phyloP scores from a whole-genome alignment of 2,329 filamentous ascomycete species.

The Raffaelea arxii region DNA sequence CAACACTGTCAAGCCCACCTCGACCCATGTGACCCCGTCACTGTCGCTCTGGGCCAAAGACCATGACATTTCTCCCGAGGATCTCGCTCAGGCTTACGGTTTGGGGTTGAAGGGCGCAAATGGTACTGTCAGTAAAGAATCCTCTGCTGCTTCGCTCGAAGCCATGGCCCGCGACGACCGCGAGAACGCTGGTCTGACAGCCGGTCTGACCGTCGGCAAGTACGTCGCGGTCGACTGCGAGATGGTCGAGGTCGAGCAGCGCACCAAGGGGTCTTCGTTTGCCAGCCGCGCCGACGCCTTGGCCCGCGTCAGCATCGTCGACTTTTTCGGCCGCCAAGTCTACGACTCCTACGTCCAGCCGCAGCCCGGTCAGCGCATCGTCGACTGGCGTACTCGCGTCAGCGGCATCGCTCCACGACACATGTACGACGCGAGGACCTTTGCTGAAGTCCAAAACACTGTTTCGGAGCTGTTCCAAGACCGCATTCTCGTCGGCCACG shows the following conservation, averaged over 20 bases:
- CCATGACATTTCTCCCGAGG: slow-evolving; percentile 50
- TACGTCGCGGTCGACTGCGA: slow-evolving; percentile 94
- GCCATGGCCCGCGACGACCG: slow-evolving; percentile 18
- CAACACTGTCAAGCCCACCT: not conserved
- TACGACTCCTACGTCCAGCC: slow-evolving; percentile 90
- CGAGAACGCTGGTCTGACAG: slow-evolving; percentile 54
- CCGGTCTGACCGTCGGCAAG: slow-evolving; percentile 65
- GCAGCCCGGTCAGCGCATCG: slow-evolving; percentile 64
- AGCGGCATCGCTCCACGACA: slow-evolving; percentile 71
- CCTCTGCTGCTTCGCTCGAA: not conserved
- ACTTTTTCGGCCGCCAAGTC: slow-evolving; percentile 84
- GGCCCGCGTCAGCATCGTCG: slow-evolving; percentile 81
- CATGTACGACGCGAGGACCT: slow-evolving; percentile 58
- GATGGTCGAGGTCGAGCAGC: slow-evolving; percentile 84
- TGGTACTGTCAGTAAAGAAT: not conserved
- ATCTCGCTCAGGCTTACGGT: slow-evolving; percentile 52
- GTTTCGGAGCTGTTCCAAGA: slow-evolving; percentile 60
- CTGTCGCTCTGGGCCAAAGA: slow-evolving; percentile 52
- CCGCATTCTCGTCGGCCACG: slow-evolving; percentile 73
- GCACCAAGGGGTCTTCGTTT: too few species aligned
- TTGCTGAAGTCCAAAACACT: slow-evolving; percentile 67
- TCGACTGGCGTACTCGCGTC: slow-evolving; percentile 81
- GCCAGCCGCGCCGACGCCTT: slow-evolving; percentile 63
- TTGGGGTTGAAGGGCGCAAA: slow-evolving; percentile 28
- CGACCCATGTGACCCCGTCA: slow-evolving; percentile 32